Conservation (phyloP, 2,329 filamentous ascomycete species). For the Ophiostoma piceae region DNA sequence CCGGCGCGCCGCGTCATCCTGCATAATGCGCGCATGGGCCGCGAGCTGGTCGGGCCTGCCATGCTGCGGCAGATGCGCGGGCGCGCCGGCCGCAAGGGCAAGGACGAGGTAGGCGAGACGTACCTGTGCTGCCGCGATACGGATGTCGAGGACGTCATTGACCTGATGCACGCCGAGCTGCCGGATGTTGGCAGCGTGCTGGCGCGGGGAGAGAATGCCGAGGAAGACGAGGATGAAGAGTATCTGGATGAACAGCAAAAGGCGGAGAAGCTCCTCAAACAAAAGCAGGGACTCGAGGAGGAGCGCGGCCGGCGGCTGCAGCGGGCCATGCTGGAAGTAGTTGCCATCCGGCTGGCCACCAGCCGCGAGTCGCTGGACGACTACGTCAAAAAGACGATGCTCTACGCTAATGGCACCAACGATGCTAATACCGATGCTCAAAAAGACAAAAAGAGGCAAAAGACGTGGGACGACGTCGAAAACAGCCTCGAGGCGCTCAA, state of each 20-base stretch:
- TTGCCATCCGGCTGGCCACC: slow-evolving; percentile 62
- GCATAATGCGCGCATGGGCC: slow-evolving; percentile 69
- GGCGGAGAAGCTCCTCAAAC: not conserved
- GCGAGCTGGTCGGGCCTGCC: slow-evolving; percentile 69
- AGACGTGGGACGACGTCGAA: slow-evolving; percentile 44
- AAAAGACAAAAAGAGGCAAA: slow-evolving; percentile 35
- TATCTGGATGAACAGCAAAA: slow-evolving; percentile 6
- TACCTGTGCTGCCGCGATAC: slow-evolving; percentile 66
- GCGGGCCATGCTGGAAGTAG: slow-evolving; percentile 65
- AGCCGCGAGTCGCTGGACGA: slow-evolving; percentile 60
- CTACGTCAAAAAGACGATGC: slow-evolving; percentile 62
- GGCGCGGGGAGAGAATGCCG: not conserved
- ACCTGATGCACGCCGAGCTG: slow-evolving; percentile 66
- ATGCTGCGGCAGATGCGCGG: slow-evolving; percentile 80
- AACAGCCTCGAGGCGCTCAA: slow-evolving; percentile 44
- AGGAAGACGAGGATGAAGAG: slow-evolving; percentile 39
- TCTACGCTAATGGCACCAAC: slow-evolving; percentile 42
- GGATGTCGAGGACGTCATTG: slow-evolving; percentile 64
- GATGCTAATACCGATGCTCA: slow-evolving; percentile 35
- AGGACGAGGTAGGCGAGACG: slow-evolving; percentile 71
- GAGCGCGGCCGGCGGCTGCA: slow-evolving; percentile 48
- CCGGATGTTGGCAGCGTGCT: slow-evolving; percentile 54
- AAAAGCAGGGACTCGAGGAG: not conserved
- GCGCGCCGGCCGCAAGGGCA: slow-evolving; percentile 70
- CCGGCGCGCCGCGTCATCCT: slow-evolving; percentile 68